These are phyloP conservation scores for Sugiyamaella novakii DNA, from an alignment of 1,139 yeast genomes.

Conservation along the genomic window DNA sequence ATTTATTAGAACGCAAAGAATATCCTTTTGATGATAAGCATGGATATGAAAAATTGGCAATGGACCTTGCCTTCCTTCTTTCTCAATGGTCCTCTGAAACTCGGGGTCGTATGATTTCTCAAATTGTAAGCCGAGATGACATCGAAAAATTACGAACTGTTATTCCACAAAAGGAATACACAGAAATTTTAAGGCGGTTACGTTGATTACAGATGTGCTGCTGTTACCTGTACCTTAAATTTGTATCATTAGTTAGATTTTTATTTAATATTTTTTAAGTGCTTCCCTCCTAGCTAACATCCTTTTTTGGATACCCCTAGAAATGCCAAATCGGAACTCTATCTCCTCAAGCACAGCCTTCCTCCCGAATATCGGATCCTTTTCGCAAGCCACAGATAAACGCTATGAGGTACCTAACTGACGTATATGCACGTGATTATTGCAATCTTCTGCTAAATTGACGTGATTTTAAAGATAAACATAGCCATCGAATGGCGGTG, in stretches of 20 bases:
- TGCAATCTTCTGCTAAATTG: not conserved
- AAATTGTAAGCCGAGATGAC: conserved; percentile 17
- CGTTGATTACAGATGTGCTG: too few species aligned
- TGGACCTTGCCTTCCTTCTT: conserved; percentile 36
- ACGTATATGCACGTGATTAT: conserved; percentile 7
- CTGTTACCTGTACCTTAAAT: too few species aligned
- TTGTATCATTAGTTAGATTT: not conserved
- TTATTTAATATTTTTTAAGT: too few species aligned
- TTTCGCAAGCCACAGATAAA: not conserved
- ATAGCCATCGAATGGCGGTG: conserved; percentile 5
- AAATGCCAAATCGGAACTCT: too few species aligned
- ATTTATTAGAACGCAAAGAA: conserved; percentile 57
- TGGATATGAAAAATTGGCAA: conserved; percentile 34
- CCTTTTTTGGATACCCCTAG: too few species aligned
- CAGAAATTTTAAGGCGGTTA: conserved; percentile 19
- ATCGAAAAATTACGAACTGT: conserved; percentile 19
- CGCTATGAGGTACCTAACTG: not conserved
- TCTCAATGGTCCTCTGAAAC: conserved; percentile 33
- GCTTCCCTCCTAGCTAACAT: too few species aligned
- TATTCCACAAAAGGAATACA: conserved; percentile 19
- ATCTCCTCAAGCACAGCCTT: too few species aligned
- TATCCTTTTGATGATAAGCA: conserved; percentile 39
- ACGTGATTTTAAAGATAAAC: conserved; percentile 1
- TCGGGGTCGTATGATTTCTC: conserved; percentile 19
- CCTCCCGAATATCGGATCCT: too few species aligned